Evolutionary conservation across 176 grass and related monocot species (phyloP).

Genomic region (Dactylis glomerata): DNA sequence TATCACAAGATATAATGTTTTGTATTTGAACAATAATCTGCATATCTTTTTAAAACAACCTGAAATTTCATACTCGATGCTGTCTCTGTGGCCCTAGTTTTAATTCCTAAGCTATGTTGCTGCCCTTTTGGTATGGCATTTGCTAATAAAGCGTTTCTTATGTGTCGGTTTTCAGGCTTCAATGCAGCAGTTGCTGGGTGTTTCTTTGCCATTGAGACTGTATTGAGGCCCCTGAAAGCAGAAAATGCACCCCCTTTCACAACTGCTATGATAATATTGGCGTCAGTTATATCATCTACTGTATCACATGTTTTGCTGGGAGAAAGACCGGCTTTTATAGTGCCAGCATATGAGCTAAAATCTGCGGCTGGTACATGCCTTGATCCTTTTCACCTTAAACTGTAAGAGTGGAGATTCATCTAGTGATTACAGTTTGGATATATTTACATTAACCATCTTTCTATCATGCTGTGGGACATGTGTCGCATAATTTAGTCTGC

Average conservation of each 20-base stretch:
- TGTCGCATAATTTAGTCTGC: background rate
- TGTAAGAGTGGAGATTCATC: conserved; percentile 13
- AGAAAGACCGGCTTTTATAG: conserved; percentile 91
- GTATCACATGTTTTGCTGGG: conserved; percentile 95
- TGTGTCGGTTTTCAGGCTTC: conserved; percentile 64
- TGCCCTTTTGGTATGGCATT: background rate
- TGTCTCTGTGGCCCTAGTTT: background rate
- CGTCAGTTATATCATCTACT: conserved; percentile 96
- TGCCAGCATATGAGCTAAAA: conserved; percentile 91
- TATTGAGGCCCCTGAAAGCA: conserved; percentile 85
- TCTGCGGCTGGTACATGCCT: conserved; percentile 85
- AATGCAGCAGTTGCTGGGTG: conserved; percentile 96
- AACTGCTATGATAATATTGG: conserved; percentile 95
- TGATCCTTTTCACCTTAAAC: conserved; percentile 27
- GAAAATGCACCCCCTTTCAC: conserved; percentile 99
- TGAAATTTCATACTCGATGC: conserved; percentile 1
- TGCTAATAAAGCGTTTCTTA: conserved; percentile 8
- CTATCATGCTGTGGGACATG: background rate
- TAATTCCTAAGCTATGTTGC: background rate
- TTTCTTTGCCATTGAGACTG: conserved; percentile 98
- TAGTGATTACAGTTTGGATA: background rate
- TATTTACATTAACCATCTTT: background rate
- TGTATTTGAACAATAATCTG: background rate
- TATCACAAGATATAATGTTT: background rate
- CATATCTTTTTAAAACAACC: background rate